Conservation (phyloP, 257 asterid species). For the Solanum pennellii region DNA sequence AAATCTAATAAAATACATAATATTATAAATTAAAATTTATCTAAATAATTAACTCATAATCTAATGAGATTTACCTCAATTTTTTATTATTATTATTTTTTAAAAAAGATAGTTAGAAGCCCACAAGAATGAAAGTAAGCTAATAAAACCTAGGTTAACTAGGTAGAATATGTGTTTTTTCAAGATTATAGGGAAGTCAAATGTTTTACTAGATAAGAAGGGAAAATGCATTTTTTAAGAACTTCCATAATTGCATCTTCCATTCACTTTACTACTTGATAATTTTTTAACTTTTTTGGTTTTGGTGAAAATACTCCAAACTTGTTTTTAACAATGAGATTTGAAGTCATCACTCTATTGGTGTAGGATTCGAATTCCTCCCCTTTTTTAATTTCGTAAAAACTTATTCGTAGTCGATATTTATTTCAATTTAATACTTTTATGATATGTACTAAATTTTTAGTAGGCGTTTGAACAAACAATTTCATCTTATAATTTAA, state of each 20-base stretch:
- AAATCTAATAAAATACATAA: no score
- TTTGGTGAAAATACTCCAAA: not conserved
- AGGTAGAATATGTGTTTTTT: not conserved
- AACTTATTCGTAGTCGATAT: not conserved
- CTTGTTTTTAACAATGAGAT: not conserved
- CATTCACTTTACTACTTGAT: not conserved
- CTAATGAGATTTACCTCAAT: no score
- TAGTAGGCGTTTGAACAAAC: not conserved
- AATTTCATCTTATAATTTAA: no score
- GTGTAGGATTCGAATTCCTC: not conserved
- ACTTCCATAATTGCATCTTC: not conserved
- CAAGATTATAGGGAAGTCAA: not conserved
- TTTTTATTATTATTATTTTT: no score
- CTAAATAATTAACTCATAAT: not conserved
- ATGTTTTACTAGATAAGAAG: not conserved
- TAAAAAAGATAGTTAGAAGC: not conserved
- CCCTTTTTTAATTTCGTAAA: no score
- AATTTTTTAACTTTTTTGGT: no score
- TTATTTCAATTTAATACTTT: not conserved
- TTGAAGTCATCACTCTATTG: not conserved
- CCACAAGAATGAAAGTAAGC: not conserved
- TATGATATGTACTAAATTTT: not conserved
- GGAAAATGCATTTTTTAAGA: not conserved
- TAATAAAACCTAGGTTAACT: not conserved
- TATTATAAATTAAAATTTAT: no score